phyloP scores from a whole-genome alignment of 345 rosid species.

The Turnera subulata region DNA sequence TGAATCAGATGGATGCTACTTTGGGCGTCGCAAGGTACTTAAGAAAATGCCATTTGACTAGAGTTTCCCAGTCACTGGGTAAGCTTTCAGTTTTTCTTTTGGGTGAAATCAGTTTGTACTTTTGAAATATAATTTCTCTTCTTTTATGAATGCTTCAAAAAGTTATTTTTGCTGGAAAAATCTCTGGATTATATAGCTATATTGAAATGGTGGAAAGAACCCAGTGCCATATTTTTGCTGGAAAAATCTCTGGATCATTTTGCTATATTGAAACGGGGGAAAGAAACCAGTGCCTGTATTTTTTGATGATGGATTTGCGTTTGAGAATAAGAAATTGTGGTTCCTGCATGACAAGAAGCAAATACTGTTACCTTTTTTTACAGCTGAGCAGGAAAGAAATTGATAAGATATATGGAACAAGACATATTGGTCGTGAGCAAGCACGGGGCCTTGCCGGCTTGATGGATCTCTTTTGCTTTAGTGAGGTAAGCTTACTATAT shows the following conservation, averaged over 20 bases:
- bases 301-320: background rate
- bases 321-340: background rate
- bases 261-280: background rate
- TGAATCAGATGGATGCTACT: conserved; percentile 94
- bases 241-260: background rate
- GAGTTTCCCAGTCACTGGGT: background rate
- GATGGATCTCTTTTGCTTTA: conserved; percentile 99
- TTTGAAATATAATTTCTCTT: too few relatives aligned
- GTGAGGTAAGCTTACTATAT: conserved; percentile 59
- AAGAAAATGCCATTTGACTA: background rate
- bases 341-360: background rate
- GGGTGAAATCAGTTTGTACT: too few relatives aligned
- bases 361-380: conserved; percentile 12
- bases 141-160: too few relatives aligned
- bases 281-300: background rate
- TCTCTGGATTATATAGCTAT: too few relatives aligned
- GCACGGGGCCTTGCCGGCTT: conserved; percentile 84
- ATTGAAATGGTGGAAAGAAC: too few relatives aligned
- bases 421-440: conserved; percentile 92
- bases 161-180: too few relatives aligned
- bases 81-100: too few relatives aligned
- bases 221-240: too few relatives aligned
- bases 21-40: conserved; percentile 81
- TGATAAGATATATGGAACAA: conserved; percentile 66
- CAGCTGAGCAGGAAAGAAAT: conserved; percentile 73